phyloP scores from a whole-genome alignment of 371 early-diverging fungal genomes.

The Haplosporangium sp. region DNA sequence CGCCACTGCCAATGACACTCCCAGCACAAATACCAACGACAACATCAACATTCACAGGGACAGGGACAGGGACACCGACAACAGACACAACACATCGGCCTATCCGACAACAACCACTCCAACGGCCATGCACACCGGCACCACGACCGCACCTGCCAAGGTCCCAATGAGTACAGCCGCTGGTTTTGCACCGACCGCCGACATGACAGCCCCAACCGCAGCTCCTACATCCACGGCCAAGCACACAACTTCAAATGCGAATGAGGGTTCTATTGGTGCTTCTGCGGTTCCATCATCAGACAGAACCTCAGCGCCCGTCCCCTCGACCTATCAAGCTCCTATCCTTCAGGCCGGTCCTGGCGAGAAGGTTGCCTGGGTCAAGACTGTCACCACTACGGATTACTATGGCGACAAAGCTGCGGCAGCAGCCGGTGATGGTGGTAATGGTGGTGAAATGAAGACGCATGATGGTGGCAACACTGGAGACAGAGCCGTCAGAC shows the following conservation, averaged over 20 bases:
- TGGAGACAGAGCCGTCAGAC: not conserved
- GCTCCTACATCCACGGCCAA: no score
- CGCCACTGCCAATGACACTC: not conserved
- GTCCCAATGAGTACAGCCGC: not conserved
- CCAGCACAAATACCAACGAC: not conserved
- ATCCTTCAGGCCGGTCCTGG: conserved; percentile 18
- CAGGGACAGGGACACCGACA: no score
- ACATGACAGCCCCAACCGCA: no score
- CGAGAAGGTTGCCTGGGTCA: conserved; percentile 32
- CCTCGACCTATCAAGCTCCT: conserved; percentile 7
- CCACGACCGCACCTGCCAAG: not conserved
- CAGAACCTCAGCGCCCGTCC: not conserved
- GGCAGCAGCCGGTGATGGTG: not conserved
- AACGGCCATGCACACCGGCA: no score
- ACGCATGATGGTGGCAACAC: not conserved
- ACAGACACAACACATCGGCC: no score
- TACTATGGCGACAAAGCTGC: conserved; percentile 10
- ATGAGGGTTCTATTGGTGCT: no score
- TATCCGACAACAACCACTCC: no score
- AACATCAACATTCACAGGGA: not conserved
- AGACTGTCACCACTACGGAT: conserved; percentile 25
- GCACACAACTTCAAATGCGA: no score
- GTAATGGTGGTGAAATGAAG: conserved; percentile 3
- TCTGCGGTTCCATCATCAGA: no score
- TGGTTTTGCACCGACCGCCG: not conserved